Evolutionary conservation across 192 early-diverging fungal genomes (phyloP).

Genomic region (Gorgonomyces haynaldii): DNA sequence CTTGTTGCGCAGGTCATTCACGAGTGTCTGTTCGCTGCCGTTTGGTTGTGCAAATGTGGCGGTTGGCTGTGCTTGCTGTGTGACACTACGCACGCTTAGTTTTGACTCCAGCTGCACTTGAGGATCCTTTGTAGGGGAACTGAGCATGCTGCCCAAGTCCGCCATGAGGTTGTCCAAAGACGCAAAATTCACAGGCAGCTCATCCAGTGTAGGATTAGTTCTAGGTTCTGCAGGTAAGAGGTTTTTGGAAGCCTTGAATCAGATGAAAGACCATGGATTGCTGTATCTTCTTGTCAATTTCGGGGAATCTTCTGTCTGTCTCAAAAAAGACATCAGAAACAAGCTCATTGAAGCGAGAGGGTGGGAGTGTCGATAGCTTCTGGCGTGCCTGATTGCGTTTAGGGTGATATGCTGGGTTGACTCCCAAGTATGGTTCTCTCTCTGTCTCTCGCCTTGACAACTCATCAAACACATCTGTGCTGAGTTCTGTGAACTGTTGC

Average conservation of each 20-base stretch:
- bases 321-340: slow-evolving; percentile 11
- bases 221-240: neutral
- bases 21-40: too few species aligned
- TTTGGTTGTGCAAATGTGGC: too few species aligned
- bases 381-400: slow-evolving; percentile 94
- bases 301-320: slow-evolving; percentile 48
- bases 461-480: slow-evolving; percentile 94
- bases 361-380: slow-evolving; percentile 87
- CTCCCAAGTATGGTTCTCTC: slow-evolving; percentile 60
- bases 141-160: slow-evolving; percentile 58
- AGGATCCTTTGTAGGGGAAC: too few species aligned
- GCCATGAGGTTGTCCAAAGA: slow-evolving; percentile 68
- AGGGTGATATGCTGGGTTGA: slow-evolving; percentile 81
- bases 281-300: too few species aligned
- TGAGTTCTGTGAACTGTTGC: slow-evolving; percentile 86
- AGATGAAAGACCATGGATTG: neutral
- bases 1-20: too few species aligned
- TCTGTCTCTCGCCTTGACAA: slow-evolving; percentile 55
- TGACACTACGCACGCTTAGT: too few species aligned
- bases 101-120: neutral
- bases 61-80: too few species aligned
- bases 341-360: slow-evolving; percentile 79
- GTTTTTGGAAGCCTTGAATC: neutral
- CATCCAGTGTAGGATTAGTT: neutral
- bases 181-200: slow-evolving; percentile 25